Conservation (phyloP, 305 asterid species). For the Solanum chacoense region DNA sequence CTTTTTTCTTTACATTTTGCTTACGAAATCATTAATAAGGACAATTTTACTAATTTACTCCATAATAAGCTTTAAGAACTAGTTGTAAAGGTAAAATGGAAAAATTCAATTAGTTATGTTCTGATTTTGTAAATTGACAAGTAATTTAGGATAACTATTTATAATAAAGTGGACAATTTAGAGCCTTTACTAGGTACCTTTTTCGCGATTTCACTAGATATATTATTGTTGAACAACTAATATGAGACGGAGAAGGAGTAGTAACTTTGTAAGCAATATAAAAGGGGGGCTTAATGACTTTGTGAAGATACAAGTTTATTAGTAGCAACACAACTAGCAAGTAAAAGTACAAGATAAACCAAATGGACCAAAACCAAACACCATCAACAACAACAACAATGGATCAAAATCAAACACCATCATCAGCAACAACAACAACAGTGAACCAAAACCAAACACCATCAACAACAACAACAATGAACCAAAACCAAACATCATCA, state of each 20-base stretch:
- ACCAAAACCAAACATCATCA: not conserved
- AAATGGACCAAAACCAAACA: constrained; percentile 1
- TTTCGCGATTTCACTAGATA: fast-evolving
- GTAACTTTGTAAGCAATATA: not conserved
- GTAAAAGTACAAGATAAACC: not conserved
- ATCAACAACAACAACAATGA: not conserved
- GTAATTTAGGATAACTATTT: not conserved
- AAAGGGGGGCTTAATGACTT: too few relatives aligned
- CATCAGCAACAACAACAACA: not conserved
- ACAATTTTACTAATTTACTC: too few relatives aligned
- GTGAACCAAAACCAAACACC: not conserved
- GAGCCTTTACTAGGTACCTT: not conserved
- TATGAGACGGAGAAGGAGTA: not conserved
- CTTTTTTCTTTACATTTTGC: too few relatives aligned
- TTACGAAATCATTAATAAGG: not conserved
- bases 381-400: not conserved
- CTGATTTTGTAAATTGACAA: too few relatives aligned
- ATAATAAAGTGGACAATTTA: not conserved
- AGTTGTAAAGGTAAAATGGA: not conserved
- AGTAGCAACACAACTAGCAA: not conserved
- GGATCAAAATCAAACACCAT: not conserved
- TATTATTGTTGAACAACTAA: not conserved
- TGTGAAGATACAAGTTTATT: not conserved
- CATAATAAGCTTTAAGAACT: too few relatives aligned
- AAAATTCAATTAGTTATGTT: too few relatives aligned